phyloP scores from a whole-genome alignment of 1,284 basidiomycete species.

The Boletus sp. region DNA sequence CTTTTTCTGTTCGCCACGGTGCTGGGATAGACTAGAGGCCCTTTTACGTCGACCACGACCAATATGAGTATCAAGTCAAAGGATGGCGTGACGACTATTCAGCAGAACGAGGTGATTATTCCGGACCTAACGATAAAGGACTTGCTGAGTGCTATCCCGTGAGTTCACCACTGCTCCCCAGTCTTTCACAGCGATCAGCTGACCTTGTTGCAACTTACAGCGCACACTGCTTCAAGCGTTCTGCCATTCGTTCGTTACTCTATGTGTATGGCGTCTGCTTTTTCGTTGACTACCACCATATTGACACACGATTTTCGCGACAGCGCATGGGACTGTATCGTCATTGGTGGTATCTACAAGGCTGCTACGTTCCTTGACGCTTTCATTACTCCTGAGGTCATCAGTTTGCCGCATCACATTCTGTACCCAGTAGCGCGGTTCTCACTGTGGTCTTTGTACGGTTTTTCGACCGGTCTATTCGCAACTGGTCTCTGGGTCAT shows the following conservation, averaged over 20 bases:
- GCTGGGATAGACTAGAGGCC: slow-evolving; percentile 7
- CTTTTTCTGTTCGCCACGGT: slow-evolving; percentile 2
- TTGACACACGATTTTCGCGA: slow-evolving; percentile 13
- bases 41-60: slow-evolving; percentile 13
- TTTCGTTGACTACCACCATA: slow-evolving; percentile 21
- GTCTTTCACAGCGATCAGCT: not conserved
- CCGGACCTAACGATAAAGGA: slow-evolving; percentile 86
- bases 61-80: slow-evolving; percentile 23
- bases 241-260: slow-evolving; percentile 75
- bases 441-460: slow-evolving; percentile 80
- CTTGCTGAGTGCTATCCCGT: slow-evolving; percentile 86
- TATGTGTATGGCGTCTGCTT: slow-evolving; percentile 58
- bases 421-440: slow-evolving; percentile 65
- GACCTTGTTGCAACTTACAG: slow-evolving; percentile 37
- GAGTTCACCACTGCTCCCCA: slow-evolving; percentile 28
- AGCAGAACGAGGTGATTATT: slow-evolving; percentile 64
- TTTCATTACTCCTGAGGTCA: slow-evolving; percentile 51
- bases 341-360: slow-evolving; percentile 72
- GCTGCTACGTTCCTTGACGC: slow-evolving; percentile 66
- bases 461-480: slow-evolving; percentile 81
- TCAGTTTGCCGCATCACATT: slow-evolving; percentile 59
- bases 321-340: slow-evolving; percentile 72
- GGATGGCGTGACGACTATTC: slow-evolving; percentile 36
- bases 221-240: slow-evolving; percentile 90
- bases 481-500: slow-evolving; percentile 94